Base-by-base conservation (phyloP, 2,329 filamentous ascomycete genomes). In the Aspergillus ochraceoroseus region DNA sequence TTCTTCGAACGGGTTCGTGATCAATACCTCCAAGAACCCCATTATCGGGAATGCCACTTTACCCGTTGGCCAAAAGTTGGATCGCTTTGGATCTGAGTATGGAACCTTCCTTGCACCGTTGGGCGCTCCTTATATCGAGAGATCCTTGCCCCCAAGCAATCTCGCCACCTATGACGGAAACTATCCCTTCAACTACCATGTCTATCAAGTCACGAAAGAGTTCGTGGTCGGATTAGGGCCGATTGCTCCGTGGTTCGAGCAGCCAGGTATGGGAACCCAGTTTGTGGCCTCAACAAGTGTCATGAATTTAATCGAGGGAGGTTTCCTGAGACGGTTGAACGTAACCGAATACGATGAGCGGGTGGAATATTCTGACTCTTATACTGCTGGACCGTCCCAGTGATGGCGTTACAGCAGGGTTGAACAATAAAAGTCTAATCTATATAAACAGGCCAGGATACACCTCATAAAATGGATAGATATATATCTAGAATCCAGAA, bases 231-330 rank as follows among this genome's bases (percentile, higher is more conserved):
- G 62, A 0, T 55, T 66, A 6, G 73, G 72, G 0, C 70, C 71
- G 0, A 71, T 75, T 44, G 65, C 67, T 2, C 62, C 67, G 6
- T 74, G 67, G 70, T 76, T 74, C 43, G 70, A 70, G 6, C 71
- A 75, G 57, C 70, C 70, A 0, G 73, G 73, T 0, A 60, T 71
- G 25, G 72, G 72, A 23, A 52, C 69, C 29, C 61, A 68, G 34
- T 64, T 58, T 32, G 43, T 55, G 29, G 43, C 50, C 3, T 57
- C 48, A 7, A 43, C 39, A 3, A 61, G 48, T 28, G 58, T 71
- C 2, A 33, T 51, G 19, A 43, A 43, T 2, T 47, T 71, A 41
- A 33, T 70, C n/a, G 44, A 48, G 4, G 49, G 46, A 1, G 64
- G 64, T 2, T 43, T 39, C 12, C 17, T 46, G 22, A 35, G 39